phyloP scores from a whole-genome alignment of 2,329 filamentous ascomycete genomes.

The Seiridium cupressi region DNA sequence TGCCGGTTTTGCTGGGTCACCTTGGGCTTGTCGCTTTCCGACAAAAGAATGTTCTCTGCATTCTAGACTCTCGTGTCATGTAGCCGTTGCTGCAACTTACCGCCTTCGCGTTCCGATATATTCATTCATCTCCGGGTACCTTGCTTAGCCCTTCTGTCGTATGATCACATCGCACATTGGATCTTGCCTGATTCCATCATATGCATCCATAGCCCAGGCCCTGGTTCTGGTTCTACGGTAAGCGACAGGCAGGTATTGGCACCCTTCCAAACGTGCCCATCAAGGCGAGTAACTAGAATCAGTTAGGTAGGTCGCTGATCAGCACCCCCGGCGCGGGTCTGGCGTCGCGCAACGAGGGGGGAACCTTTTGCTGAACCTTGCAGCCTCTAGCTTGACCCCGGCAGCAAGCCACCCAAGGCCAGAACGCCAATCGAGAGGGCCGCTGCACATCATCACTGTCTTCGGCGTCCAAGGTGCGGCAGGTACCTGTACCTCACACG shows the following conservation, averaged over 20 bases:
- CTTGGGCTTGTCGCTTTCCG: too few relatives aligned
- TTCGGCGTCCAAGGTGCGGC: neutral
- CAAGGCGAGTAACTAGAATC: neutral
- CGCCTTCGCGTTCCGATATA: neutral
- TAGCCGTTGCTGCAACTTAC: neutral
- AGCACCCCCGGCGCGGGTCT: neutral
- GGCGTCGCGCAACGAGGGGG: too few relatives aligned
- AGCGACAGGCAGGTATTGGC: neutral
- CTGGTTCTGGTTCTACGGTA: neutral
- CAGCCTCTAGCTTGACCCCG: neutral
- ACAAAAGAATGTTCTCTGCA: too few relatives aligned
- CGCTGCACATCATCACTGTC: neutral
- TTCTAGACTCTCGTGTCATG: neutral
- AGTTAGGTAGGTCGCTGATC: neutral
- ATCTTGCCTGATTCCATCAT: neutral
- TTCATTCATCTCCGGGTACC: neutral
- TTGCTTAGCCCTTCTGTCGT: neutral
- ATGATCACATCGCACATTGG: neutral
- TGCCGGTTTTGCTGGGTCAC: neutral
- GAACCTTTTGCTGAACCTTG: neutral
- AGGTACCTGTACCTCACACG: neutral
- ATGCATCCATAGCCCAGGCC: neutral
- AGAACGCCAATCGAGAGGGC: neutral
- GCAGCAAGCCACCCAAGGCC: neutral
- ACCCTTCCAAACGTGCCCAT: neutral